phyloP scores from a whole-genome alignment of 108 stramenopile genomes.

The Halocafeteria seosinensis region DNA sequence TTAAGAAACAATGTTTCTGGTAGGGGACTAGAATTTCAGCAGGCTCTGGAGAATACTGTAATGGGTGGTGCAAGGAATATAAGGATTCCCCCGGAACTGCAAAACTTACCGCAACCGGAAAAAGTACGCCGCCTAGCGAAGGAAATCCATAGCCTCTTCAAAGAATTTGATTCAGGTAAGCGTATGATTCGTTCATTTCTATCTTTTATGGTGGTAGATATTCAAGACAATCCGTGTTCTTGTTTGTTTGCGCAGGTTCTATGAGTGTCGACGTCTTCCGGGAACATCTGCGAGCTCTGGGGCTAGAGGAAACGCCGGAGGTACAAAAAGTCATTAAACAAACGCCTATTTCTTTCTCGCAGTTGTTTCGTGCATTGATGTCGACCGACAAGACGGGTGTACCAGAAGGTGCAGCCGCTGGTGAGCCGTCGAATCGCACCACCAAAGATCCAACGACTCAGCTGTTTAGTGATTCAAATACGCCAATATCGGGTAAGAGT shows the following conservation, averaged over 20 bases:
- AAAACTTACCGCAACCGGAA: background rate
- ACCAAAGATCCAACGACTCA: too few species aligned
- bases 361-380: background rate
- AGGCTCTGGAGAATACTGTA: background rate
- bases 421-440: background rate
- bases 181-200: too few species aligned
- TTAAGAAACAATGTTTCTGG: background rate
- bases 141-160: background rate
- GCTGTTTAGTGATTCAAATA: background rate
- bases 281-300: background rate
- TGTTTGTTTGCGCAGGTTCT: too few species aligned
- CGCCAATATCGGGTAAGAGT: background rate
- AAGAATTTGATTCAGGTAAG: background rate
- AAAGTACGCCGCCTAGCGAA: background rate
- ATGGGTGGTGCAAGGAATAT: background rate
- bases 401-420: background rate
- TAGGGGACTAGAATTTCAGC: background rate
- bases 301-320: constrained; percentile 2
- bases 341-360: background rate
- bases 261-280: background rate
- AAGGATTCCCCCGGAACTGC: background rate
- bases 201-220: too few species aligned
- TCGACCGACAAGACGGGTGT: background rate
- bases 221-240: too few species aligned
- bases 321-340: background rate